A percentile compares a stretch with the other conserved stretches of the same genome.
phyloP scores from a whole-genome alignment of 2,329 filamentous ascomycete species.

The Claviceps purpurea region DNA sequence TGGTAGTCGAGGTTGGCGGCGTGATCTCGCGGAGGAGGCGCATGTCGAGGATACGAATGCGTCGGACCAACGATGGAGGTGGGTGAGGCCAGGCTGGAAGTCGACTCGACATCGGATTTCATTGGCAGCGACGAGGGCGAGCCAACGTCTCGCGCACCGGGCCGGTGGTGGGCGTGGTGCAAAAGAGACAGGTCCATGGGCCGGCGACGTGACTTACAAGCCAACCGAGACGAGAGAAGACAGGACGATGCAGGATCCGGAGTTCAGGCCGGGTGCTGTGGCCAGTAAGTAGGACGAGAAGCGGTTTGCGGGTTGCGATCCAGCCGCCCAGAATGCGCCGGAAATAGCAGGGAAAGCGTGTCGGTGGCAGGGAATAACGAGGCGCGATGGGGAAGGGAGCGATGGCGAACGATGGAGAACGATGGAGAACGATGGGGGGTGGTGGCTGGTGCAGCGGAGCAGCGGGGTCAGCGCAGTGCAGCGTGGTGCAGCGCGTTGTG shows the following conservation, averaged over 20 bases:
- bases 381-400: constrained; percentile 5
- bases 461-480: neutral
- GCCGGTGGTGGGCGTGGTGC: constrained; percentile 5
- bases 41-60: constrained; percentile 5
- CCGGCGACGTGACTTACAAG: neutral
- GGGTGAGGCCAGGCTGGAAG: constrained; percentile 2
- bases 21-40: constrained; percentile 1
- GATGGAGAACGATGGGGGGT: neutral
- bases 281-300: neutral
- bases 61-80: neutral
- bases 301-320: neutral
- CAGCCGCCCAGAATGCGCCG: neutral
- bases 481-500: neutral
- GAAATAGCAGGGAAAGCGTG: constrained; percentile 7
- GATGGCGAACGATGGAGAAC: neutral
- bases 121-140: constrained; percentile 3
- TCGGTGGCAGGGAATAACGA: constrained; percentile 19
- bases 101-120: constrained; percentile 5
- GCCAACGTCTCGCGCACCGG: constrained; percentile 1
- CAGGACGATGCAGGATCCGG: neutral
- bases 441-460: neutral
- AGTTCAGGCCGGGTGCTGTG: neutral
- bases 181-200: constrained; percentile 6
- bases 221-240: neutral
- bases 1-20: constrained; percentile 8